phyloP scores from a whole-genome alignment of 108 stramenopile species.

The Discostella pseudostelligera region DNA sequence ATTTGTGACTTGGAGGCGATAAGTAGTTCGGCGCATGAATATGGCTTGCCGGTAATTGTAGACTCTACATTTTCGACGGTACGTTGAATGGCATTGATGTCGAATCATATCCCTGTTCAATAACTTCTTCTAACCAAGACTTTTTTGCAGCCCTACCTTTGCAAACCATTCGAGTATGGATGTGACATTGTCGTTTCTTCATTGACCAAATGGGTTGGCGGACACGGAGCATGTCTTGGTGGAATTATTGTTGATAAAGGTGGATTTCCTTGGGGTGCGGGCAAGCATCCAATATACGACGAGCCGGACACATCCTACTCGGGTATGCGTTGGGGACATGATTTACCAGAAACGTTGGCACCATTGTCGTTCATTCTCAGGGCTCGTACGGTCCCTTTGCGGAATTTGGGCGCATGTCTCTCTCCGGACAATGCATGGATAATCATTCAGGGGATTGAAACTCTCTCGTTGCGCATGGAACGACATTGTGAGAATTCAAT shows the following conservation, averaged over 20 bases:
- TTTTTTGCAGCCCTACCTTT: slow-evolving; percentile 80
- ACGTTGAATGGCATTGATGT: too few relatives aligned
- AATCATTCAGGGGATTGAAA: slow-evolving; percentile 89
- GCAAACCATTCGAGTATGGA: slow-evolving; percentile 83
- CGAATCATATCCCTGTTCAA: too few relatives aligned
- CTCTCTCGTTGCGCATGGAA: slow-evolving; percentile 81
- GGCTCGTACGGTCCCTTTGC: slow-evolving; percentile 62
- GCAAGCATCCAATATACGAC: slow-evolving; percentile 78
- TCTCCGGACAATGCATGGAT: slow-evolving; percentile 84
- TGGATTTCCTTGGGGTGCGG: slow-evolving; percentile 75
- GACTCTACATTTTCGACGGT: too few relatives aligned
- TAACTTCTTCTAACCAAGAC: too few relatives aligned
- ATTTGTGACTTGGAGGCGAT: slow-evolving; percentile 74
- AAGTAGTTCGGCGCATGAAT: slow-evolving; percentile 50
- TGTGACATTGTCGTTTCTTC: slow-evolving; percentile 80
- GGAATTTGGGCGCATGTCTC: slow-evolving; percentile 84
- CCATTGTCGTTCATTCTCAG: slow-evolving; percentile 80
- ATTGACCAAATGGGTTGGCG: slow-evolving; percentile 91
- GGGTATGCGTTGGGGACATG: slow-evolving; percentile 77
- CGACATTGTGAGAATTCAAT: slow-evolving; percentile 84
- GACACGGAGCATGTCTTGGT: slow-evolving; percentile 74
- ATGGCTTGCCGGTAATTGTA: slow-evolving; percentile 82
- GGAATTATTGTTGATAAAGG: slow-evolving; percentile 75
- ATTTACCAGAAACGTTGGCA: slow-evolving; percentile 65
- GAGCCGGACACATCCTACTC: slow-evolving; percentile 67